Evolutionary conservation across 176 grass and related monocot species (phyloP).

Genomic region (Leersia perrieri): DNA sequence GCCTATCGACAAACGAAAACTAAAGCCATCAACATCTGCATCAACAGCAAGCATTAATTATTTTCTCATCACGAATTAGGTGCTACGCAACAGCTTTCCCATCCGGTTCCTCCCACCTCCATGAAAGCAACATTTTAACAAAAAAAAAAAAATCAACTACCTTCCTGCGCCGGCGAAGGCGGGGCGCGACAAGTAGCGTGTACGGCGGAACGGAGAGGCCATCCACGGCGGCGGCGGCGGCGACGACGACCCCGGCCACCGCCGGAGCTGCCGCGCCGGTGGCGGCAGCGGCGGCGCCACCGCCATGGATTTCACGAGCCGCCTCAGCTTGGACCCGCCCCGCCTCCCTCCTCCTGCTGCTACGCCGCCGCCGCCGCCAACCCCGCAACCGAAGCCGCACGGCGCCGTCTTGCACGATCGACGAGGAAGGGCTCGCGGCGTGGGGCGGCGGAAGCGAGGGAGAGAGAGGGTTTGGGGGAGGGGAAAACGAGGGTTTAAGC

Average conservation of each 20-base stretch:
- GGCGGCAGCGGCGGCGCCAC: slow-evolving; percentile 31
- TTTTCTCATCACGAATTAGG: not conserved
- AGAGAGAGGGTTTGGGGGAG: not conserved
- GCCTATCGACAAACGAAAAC: slow-evolving; percentile 1
- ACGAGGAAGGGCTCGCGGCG: not conserved
- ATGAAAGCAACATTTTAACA: not conserved
- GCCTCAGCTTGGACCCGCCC: slow-evolving; percentile 31
- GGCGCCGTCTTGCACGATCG: slow-evolving; percentile 22
- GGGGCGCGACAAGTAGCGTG: not conserved
- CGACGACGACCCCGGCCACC: slow-evolving; percentile 1
- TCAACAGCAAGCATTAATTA: not conserved
- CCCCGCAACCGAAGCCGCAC: slow-evolving; percentile 18
- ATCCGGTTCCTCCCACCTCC: no score
- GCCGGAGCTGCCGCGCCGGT: slow-evolving; percentile 9
- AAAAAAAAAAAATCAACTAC: slow-evolving; percentile 1
- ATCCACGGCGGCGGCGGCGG: slow-evolving; percentile 28
- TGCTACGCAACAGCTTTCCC: not conserved
- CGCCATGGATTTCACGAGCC: slow-evolving; percentile 41
- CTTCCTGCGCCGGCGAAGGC: slow-evolving; percentile 26
- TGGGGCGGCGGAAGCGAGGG: not conserved
- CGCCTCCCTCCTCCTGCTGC: not conserved
- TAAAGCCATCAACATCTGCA: not conserved
- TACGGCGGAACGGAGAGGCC: slow-evolving; percentile 16
- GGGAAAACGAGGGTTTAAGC: slow-evolving; percentile 45
- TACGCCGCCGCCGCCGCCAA: not conserved